Percentiles rank a stretch among this genome's conserved stretches.
Conservation (phyloP, 164 flowering plant genomes). For the Umbilicus rupestris region DNA sequence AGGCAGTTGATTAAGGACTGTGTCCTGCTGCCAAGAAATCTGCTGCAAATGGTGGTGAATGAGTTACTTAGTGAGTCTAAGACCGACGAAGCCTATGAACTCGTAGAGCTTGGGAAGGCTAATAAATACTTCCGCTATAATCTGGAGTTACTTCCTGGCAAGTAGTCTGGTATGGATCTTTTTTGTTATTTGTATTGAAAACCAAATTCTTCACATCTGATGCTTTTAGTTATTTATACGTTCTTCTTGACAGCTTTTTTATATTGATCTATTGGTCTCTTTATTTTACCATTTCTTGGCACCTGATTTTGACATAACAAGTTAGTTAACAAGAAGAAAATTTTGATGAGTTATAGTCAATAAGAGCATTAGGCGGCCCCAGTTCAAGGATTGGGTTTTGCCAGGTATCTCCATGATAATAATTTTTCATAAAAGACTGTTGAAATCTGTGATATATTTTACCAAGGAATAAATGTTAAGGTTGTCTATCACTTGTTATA, state of each 20-base stretch:
- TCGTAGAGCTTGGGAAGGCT: constrained; percentile 7
- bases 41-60: constrained; percentile 4
- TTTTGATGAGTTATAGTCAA: too few species aligned
- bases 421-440: not conserved
- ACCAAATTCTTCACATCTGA: not conserved
- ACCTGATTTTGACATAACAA: too few species aligned
- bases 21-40: not conserved
- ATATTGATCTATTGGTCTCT: not conserved
- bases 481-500: not conserved
- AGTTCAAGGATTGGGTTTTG: too few species aligned
- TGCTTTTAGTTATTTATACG: not conserved
- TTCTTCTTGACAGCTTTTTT: not conserved
- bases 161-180: not conserved
- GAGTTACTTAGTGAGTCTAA: not conserved
- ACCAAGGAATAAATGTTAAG: not conserved
- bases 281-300: too few species aligned
- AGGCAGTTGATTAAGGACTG: not conserved
- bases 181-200: not conserved
- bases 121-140: constrained; percentile 8
- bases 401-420: too few species aligned
- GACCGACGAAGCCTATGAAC: constrained; percentile 2
- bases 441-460: not conserved
- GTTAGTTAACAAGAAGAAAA: too few species aligned
- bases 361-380: too few species aligned
- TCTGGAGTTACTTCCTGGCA: constrained; percentile 5